Evolutionary conservation across 345 rosid genomes (phyloP).

Genomic region (Populus deltoides): DNA sequence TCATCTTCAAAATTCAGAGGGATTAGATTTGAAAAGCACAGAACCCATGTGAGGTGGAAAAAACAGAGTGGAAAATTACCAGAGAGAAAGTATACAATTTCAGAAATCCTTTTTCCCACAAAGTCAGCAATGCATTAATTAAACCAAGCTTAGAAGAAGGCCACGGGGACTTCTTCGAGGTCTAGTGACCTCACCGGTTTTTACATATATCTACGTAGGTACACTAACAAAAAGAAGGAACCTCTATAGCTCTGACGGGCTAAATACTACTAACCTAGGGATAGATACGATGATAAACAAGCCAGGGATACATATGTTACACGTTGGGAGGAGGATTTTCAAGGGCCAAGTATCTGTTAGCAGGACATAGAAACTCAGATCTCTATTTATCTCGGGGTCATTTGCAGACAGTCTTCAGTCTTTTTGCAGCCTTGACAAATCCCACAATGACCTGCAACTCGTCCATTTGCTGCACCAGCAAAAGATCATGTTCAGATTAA

Average conservation of each 20-base stretch:
- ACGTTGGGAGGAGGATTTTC: constrained; percentile 21
- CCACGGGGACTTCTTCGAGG: constrained; percentile 21
- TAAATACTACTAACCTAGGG: constrained; percentile 30
- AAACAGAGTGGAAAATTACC: not conserved
- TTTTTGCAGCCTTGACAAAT: constrained; percentile 87
- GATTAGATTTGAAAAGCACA: not conserved
- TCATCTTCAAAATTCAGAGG: not conserved
- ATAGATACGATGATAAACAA: constrained; percentile 14
- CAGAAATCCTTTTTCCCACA: constrained; percentile 32
- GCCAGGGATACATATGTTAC: constrained; percentile 38
- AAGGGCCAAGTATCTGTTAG: constrained; percentile 19
- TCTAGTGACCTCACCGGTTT: constrained; percentile 13
- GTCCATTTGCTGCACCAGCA: constrained; percentile 70
- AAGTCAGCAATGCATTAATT: constrained; percentile 39
- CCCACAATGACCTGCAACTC: constrained; percentile 95
- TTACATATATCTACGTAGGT: constrained; percentile 41
- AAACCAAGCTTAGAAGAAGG: constrained; percentile 23
- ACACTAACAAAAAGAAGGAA: constrained; percentile 37
- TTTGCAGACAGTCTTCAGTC: constrained; percentile 60
- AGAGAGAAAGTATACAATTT: constrained; percentile 30
- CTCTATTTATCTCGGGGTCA: constrained; percentile 1
- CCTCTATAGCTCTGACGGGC: constrained; percentile 42
- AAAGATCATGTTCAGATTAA: not conserved
- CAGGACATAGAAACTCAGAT: not conserved
- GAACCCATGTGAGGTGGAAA: not conserved